A percentile compares a stretch with the other conserved stretches of the same genome.
Evolutionary conservation across 164 flowering plant genomes (phyloP).

Genomic region (Pachysandra terminalis): DNA sequence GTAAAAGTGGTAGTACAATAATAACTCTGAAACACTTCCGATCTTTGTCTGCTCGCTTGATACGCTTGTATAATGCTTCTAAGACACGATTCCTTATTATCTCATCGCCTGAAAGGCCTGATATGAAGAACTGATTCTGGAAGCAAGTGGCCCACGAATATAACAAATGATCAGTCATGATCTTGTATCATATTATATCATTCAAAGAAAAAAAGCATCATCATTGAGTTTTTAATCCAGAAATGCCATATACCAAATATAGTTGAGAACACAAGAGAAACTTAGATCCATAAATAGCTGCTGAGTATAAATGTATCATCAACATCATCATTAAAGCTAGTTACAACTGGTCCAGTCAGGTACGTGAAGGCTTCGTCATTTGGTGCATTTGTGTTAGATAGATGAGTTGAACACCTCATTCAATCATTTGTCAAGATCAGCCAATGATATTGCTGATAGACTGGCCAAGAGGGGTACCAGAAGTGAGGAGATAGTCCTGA

Average conservation of each 20-base stretch:
- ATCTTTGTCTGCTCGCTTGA: constrained; percentile 79
- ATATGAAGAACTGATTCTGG: constrained; percentile 99
- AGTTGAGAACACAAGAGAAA: background rate
- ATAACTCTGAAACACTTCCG: constrained; percentile 81
- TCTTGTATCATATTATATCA: background rate
- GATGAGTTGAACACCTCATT: too few species aligned
- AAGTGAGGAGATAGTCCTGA: too few species aligned
- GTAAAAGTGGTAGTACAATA: constrained; percentile 89
- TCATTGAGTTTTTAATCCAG: background rate
- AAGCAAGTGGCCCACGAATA: constrained; percentile 24
- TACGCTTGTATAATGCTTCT: constrained; percentile 79
- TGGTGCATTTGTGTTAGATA: too few species aligned
- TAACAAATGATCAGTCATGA: constrained; percentile 14
- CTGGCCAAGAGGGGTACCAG: too few species aligned
- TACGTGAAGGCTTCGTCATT: too few species aligned
- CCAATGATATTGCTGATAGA: too few species aligned
- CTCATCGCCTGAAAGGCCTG: constrained; percentile 94
- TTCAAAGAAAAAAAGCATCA: background rate
- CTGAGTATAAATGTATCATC: too few species aligned
- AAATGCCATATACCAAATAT: background rate
- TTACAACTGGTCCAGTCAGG: too few species aligned
- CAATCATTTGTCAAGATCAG: too few species aligned
- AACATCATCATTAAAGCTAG: too few species aligned
- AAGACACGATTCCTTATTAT: constrained; percentile 80
- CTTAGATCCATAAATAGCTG: too few species aligned